Base-by-base conservation (phyloP, 2,329 filamentous ascomycete genomes). In the Neofusicoccum cordaticola region DNA sequence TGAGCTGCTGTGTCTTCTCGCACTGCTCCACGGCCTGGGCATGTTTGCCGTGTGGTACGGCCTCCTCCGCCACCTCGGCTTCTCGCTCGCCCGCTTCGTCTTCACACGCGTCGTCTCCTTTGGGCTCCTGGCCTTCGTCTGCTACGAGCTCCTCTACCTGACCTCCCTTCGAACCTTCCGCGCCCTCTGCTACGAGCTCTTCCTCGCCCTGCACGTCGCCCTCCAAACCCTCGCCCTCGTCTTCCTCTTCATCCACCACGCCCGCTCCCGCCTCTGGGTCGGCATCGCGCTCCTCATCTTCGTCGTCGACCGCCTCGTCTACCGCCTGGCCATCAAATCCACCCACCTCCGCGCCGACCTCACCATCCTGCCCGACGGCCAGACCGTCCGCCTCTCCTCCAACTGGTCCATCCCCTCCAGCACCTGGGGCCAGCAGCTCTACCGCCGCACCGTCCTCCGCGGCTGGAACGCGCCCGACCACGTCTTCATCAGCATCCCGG, bases 381-480 rank as follows among this genome's bases (percentile, higher is more conserved):
- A 86, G 41, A 89, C 87, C 0, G 72, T 87, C 3, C 71, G 84
- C 12, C 68, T 82, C 4, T 81, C 79, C n/a, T 70, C 77, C n/a
- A 75, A 81, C 65, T 82, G 80, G 80, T 70, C 77, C 47, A 60
- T 79, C 9, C 41, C 67, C 2, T 13, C 66, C 0, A 15, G 63
- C 12, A 60, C 66, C 1, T 66, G 68, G 1, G 44, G 72, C 1
- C 64, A 64, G 44, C 65, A 57, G n/a, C 19, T 62, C 65, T 58
- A 41, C 71, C 67, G 62, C 71, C 37, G 64, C 70, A 19, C 78
- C 69, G 80, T 84, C 68, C 71, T 69, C 4, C 66, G 79, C 56
- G 86, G 86, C 45, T 90, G 87, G 87, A 71, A 78, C 19, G 83
- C 87, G 2, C 85, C 85, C 15, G 85, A 88, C 69, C 88, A 90